Conservation (phyloP, 495 filamentous ascomycete genomes). For the Annulohypoxylon nitens region DNA sequence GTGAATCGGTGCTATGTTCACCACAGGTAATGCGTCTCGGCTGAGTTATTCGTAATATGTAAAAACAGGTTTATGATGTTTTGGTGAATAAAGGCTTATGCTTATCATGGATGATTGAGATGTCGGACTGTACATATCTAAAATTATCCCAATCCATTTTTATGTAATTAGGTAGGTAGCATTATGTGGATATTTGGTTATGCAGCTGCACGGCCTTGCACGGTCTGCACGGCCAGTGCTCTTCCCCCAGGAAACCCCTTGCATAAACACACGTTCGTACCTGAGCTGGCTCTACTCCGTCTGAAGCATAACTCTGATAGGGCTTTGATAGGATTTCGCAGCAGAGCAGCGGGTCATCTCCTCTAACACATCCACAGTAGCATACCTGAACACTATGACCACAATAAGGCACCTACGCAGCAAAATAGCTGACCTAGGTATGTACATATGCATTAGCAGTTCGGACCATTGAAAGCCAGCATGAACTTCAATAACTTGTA, state of each 20-base stretch:
- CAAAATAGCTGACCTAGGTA: background rate
- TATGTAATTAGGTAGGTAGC: slow-evolving; percentile 18
- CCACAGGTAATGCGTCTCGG: slow-evolving; percentile 30
- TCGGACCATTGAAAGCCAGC: background rate
- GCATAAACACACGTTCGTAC: slow-evolving; percentile 36
- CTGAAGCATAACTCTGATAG: slow-evolving; percentile 39
- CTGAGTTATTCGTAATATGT: slow-evolving; percentile 33
- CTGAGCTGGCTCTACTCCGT: slow-evolving; percentile 26
- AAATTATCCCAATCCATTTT: slow-evolving; percentile 30
- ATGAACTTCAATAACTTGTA: slow-evolving; percentile 21
- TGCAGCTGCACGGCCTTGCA: slow-evolving; percentile 20
- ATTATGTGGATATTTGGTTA: slow-evolving; percentile 13
- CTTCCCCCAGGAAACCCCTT: slow-evolving; percentile 27
- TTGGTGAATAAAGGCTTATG: slow-evolving; percentile 38
- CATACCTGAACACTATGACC: background rate
- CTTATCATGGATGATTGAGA: background rate
- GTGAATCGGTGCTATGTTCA: background rate
- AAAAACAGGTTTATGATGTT: slow-evolving; percentile 36
- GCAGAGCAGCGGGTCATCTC: background rate
- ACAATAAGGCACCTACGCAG: background rate
- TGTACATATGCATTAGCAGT: background rate
- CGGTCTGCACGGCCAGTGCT: slow-evolving; percentile 3
- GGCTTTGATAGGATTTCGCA: background rate
- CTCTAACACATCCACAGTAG: background rate
- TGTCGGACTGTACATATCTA: slow-evolving; percentile 9